Base-by-base conservation (phyloP, 2,329 filamentous ascomycete genomes). In the Aspergillus quadricinctus region DNA sequence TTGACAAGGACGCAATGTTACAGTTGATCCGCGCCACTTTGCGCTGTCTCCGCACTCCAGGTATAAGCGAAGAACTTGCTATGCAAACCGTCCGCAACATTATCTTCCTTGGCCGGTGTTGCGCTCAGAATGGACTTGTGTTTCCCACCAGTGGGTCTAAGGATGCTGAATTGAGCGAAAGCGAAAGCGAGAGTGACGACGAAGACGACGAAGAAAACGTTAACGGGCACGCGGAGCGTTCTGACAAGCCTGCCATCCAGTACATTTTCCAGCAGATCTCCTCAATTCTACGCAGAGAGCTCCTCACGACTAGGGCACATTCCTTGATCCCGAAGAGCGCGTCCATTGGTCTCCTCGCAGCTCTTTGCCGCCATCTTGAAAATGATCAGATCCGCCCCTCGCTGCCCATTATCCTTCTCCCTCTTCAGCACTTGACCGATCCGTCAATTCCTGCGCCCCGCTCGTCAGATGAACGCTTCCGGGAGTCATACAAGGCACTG, bases 391-490 rank as follows among this genome's bases (percentile, higher is more conserved):
- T 93, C 8, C 70, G 77, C 1, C 81, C 85, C 0, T 88, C 86
- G 1, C 78, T 95, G 19, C 83, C 86, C 61, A 78, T 79, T 27
- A 78, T 89, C 48, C 79, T 90, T 1, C 77, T 84, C 4, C 87
- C 88, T 0, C 81, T 97, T 5, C 87, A 93, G 69, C 90, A 94
- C 69, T 78, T 99, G 40, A 95, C 92, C 0, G 92, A 97, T 70
- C 81, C 88, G 1, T 83, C 84, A 1, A 91, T 93, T 50, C 84
- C 88, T 0, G 77, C 83, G 14, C 89, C 90, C 0, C 86, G 85
- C 61, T 89, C 88, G 25, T 83, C 83, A 5, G 89, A 93, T 65
- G 84, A 87, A 55, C 70, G 77, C 0, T 93, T 92, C 78, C 84
- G 83, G 62, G 78, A 81, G 5, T 83, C 81, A 21, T 88, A 92